Base-by-base conservation (phyloP, 2,329 filamentous ascomycete species). In the Didymella pomorum region DNA sequence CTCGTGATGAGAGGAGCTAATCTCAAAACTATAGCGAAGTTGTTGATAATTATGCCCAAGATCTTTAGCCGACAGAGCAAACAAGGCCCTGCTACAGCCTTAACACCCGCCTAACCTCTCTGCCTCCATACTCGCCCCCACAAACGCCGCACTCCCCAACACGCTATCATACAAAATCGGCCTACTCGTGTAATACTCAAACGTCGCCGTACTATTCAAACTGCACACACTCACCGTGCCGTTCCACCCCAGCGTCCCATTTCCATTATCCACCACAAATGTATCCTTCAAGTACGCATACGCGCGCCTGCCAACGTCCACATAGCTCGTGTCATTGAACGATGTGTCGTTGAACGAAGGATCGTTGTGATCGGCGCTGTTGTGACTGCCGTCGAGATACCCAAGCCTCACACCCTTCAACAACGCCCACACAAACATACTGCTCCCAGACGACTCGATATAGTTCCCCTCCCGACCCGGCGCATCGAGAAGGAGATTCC, bases 361-460 rank as follows among this genome's bases (percentile, higher is more conserved):
- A n/a, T n/a, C n/a, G n/a, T n/a, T n/a, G n/a, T n/a, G n/a, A n/a
- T n/a, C n/a, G n/a, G n/a, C n/a, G n/a, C n/a, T n/a, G n/a, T n/a
- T n/a, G n/a, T n/a, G n/a, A n/a, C n/a, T n/a, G n/a, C n/a, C n/a
- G n/a, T 45, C 42, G 2, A 66, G 26, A 33, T 78, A 71, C 0
- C 80, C 81, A 6, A 79, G 43, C 28, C 77, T 67, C 9, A 76
- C 72, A 0, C 81, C 84, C 62, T 79, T 82, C 12, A 86, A 69
- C 59, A 85, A 71, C 0, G 82, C 80, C 53, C 83, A 85, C 0
- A 80, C 77, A 63, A 86, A 87, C 81, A 88, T 86, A 10, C 81
- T 83, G 11, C 80, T 84, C 51, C 84, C 86, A 31, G 82, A 83
- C 29, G 82, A 83, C 76, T 88, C 86, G 37, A 88, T 79, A 66